Base-by-base conservation (phyloP, 805 yeast genomes). In the Teunomyces funiuensis region DNA sequence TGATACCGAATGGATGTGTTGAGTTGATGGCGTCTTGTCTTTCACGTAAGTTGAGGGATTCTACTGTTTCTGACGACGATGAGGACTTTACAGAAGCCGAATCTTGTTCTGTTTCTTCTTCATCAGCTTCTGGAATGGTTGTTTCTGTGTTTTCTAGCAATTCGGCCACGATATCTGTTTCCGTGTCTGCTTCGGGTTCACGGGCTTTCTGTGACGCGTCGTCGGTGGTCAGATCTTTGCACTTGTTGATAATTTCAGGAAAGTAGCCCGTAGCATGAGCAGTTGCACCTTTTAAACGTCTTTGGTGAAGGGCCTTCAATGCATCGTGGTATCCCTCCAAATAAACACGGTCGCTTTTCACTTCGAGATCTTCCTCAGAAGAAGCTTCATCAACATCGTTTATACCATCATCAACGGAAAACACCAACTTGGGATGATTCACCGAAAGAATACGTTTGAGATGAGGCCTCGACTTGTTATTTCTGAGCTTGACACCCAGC, bases 1-100 rank as follows among this genome's bases (percentile, higher is more conserved):
- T 84, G 34, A 93, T 91, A 74, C 99, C 99, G 56, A 93, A 93
- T 0, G 99, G 99, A 69, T 93, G 99, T 4, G 97, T 89, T 39
- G 86, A 82, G 58, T 93, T 93, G 58, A 93, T 93, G 14, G 99
- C 99, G 52, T 87, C 90, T 63, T 93, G 99, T 50, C 97, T 81
- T 52, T 90, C 96, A 45, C 93, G 74, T 41, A 91, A 73, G 4
- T 96, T 93, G 58, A 86, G 83, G 4, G 96, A 85, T 61, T 91
- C 97, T 19, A 79, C 58, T 0, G 95, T 80, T 1, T 76, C 77
- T 11, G 59, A 45, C 1, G 73, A 61, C 1, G 61, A 46, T 1
- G 61, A 39, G 2, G 72, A 60, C 19, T 48, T 37, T 2, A 57
- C 42, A 0, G 69, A 65, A 2, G 41, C 57, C 2, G 44, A 43